phyloP scores from a whole-genome alignment of 139 green algal species.

The Chlorella sp. region DNA sequence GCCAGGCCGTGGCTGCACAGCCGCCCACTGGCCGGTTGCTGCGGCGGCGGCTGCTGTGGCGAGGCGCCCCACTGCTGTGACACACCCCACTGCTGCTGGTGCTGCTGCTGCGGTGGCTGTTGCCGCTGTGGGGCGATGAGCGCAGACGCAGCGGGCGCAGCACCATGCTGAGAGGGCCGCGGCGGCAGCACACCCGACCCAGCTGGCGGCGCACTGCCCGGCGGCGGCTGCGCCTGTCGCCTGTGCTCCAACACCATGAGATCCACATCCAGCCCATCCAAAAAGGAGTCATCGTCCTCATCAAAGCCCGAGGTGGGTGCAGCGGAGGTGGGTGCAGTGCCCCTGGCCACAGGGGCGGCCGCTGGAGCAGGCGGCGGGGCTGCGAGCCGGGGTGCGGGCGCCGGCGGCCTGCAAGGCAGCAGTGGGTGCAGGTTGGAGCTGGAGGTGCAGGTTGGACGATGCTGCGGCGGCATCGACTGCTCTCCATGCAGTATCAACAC shows the following conservation, averaged over 20 bases:
- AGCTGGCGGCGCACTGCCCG: neutral
- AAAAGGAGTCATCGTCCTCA: constrained; percentile 19
- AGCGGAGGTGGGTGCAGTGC: constrained; percentile 3
- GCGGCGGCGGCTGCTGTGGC: neutral
- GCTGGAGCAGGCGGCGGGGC: neutral
- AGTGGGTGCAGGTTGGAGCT: neutral
- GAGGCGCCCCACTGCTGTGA: neutral
- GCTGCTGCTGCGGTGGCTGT: neutral
- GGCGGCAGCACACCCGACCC: neutral
- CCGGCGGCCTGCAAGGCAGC: neutral
- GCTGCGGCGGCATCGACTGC: neutral
- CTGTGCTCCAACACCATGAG: constrained; percentile 7
- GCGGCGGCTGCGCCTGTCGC: neutral
- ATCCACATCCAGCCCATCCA: constrained; percentile 12
- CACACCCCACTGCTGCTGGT: neutral
- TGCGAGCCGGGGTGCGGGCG: neutral
- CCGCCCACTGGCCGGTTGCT: neutral
- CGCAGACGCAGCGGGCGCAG: neutral
- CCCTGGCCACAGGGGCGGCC: neutral
- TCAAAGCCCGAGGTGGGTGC: neutral
- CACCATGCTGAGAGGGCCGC: neutral
- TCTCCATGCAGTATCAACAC: neutral
- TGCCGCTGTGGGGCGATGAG: neutral
- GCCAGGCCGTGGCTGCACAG: constrained; percentile 29
- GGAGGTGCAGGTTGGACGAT: neutral